Evolutionary conservation across 768 basidiomycete species (phyloP), one percentile per base, ranked within the genome.

Genomic region (Ramaria sp.): DNA sequence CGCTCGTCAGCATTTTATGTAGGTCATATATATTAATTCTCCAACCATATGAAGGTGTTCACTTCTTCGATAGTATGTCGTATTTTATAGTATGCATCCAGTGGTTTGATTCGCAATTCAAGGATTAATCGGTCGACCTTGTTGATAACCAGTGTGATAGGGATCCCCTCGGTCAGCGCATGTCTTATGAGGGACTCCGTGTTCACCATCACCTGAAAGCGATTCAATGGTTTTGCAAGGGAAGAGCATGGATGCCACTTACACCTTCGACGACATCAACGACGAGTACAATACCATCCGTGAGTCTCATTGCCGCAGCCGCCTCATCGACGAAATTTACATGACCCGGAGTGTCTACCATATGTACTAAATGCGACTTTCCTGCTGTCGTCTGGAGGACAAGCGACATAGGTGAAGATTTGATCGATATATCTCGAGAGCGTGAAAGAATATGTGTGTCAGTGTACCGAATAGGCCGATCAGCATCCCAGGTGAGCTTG

Each of bases 261-360:
- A 95, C 95, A 63, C 96, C 96, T 74, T 98, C 96, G 4, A 98
- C 89, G n/a, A 90, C 96, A 64, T 99, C 96, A 3, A 99, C 94
- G 0, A 98, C 94, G 22, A 99, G 71, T 1, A 98, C 70, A 46
- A 96, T 83, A 34, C 96, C 96, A 67, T 99, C 96, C 17, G 81
- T 85, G 39, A 97, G 72, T 45, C 96, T 80, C 57, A 94, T 82
- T 7, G 90, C 78, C 7, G 86, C 82, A 1, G 93, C 94, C 20
- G 92, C 92, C 71, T 99, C 96, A 66, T 99, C 96, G n/a, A 94
- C 81, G 66, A 99, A 98, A 71, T 98, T 98, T 59, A 94, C 91
- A 65, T 99, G 96, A 34, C 96, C 96, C 3, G 96, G 96, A 0
- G 96, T 98, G 69, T 99, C 96, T 63, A 99, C 85, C 31, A 97